Conservation (phyloP, 306 rosid genomes). For the Rosa chinensis region DNA sequence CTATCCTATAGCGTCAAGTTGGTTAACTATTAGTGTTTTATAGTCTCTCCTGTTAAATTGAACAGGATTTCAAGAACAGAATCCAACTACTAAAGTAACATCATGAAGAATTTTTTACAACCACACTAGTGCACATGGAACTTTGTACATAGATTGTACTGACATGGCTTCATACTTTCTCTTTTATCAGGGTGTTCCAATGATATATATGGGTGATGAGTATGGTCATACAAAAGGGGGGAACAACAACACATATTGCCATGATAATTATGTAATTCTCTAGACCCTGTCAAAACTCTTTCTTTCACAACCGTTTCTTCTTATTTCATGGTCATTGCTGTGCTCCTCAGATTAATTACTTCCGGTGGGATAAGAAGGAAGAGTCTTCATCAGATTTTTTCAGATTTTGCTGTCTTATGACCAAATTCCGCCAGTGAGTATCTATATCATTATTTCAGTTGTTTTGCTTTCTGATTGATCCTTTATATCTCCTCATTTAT, state of each 20-base stretch:
- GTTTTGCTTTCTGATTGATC: slow-evolving; percentile 7
- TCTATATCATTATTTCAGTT: slow-evolving; percentile 7
- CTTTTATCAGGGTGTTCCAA: slow-evolving; percentile 80
- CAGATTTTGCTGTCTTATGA: slow-evolving; percentile 82
- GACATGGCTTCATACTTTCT: slow-evolving; percentile 8
- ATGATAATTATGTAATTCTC: slow-evolving; percentile 76
- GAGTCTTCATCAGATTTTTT: slow-evolving; percentile 68
- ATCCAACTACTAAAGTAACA: background rate
- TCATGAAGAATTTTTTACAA: background rate
- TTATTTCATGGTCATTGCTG: slow-evolving; percentile 18
- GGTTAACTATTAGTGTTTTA: background rate
- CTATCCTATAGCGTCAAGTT: background rate
- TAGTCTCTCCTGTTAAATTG: background rate
- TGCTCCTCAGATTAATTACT: slow-evolving; percentile 73
- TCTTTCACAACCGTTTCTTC: slow-evolving; percentile 19
- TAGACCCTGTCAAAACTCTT: slow-evolving; percentile 22
- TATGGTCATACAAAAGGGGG: slow-evolving; percentile 98
- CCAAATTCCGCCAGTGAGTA: slow-evolving; percentile 70
- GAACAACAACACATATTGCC: slow-evolving; percentile 97
- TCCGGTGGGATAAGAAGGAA: slow-evolving; percentile 89
- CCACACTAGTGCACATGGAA: background rate
- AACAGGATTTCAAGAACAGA: background rate
- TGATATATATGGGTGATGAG: slow-evolving; percentile 97
- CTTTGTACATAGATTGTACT: slow-evolving; percentile 13
- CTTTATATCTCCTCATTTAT: background rate